Evolutionary conservation across 2,329 filamentous ascomycete genomes (phyloP), one percentile per base, ranked within the genome.

Genomic region (Dactylellina leptospora): DNA sequence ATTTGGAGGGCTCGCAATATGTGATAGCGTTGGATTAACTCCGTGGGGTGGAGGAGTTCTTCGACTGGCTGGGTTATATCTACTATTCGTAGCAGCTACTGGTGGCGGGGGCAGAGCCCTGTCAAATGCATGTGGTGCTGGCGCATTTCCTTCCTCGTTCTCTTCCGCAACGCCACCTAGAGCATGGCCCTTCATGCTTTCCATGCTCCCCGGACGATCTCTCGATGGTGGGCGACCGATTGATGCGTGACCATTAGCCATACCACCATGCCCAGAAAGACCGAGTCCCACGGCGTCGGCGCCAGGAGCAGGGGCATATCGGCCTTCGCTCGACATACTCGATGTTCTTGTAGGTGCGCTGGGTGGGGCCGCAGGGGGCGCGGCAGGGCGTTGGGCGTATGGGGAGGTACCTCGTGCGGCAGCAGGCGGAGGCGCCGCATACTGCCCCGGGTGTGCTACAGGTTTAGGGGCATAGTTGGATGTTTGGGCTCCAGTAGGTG

Each of bases 11-110:
- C 61, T 64, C 33, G 79, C 75, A 55, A 75, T 74, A 25, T 79
- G 77, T 4, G 82, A 78, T 5, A 83, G 84, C 11, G 85, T 84
- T 1, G 85, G 84, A 2, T 84, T 86, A 2, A 81, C 55, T 77
- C 64, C 58, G 48, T 77, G 75, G 38, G 79, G 77, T 38, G 80
- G 77, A 18, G 76, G 76, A 5, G 82, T 81, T 51, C 48, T 33
- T 33, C 59, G 48, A 30, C 47, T 71, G 10, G 78, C 81, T 25
- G 69, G 45, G 42, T 55, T 47, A 44, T 60, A 66, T 23, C 60
- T 40, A 20, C 59, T 70, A 20, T 63, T 70, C 3, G 51, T 9
- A 28, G 55, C 27, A 11, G 58, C 55, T 5, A 56, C 60, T 4
- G 60, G 61, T 18, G 69, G 69, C 25, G 59, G 68, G 4, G 53